phyloP scores from a whole-genome alignment of 2,329 filamentous ascomycete species.

The Fragosphaeria purpurea region DNA sequence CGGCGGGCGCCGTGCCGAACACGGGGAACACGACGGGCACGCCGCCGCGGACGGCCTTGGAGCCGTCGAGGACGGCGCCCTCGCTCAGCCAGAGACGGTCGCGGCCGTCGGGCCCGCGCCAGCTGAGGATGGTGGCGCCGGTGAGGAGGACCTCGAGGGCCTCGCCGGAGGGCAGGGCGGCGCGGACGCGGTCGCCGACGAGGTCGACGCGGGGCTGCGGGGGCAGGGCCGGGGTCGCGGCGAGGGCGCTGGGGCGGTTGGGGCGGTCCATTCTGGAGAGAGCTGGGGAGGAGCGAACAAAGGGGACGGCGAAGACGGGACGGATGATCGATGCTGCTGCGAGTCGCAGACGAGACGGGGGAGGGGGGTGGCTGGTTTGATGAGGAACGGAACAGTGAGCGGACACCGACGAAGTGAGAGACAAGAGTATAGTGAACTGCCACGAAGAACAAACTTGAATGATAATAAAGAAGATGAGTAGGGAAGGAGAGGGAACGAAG shows the following conservation, averaged over 20 bases:
- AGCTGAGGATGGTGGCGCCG: conserved; percentile 85
- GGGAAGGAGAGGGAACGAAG: no score
- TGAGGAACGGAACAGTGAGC: no score
- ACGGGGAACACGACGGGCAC: conserved; percentile 92
- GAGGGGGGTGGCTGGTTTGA: no score
- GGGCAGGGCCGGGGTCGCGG: conserved; percentile 61
- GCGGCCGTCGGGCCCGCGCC: conserved; percentile 66
- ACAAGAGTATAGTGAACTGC: no score
- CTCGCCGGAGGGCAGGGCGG: conserved; percentile 75
- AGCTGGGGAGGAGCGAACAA: no score
- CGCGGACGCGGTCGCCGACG: conserved; percentile 62
- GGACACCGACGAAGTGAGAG: no score
- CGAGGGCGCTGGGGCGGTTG: conserved; percentile 71
- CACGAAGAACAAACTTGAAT: no score
- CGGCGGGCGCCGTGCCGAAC: conserved; percentile 67
- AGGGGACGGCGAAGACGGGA: no score
- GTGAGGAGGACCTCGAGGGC: conserved; percentile 78
- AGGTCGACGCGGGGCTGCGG: conserved; percentile 69
- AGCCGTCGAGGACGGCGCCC: conserved; percentile 70
- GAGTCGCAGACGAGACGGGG: no score
- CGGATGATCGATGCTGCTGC: no score
- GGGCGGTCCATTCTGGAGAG: conserved; percentile 54
- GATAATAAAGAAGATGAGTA: no score
- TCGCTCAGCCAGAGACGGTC: conserved; percentile 86
- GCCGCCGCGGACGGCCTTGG: conserved; percentile 81